A percentile compares a stretch with the other conserved stretches of the same genome.
These are phyloP conservation scores for Penicillium flavigenum DNA, from an alignment of 495 filamentous ascomycete genomes.

Conservation along the genomic window DNA sequence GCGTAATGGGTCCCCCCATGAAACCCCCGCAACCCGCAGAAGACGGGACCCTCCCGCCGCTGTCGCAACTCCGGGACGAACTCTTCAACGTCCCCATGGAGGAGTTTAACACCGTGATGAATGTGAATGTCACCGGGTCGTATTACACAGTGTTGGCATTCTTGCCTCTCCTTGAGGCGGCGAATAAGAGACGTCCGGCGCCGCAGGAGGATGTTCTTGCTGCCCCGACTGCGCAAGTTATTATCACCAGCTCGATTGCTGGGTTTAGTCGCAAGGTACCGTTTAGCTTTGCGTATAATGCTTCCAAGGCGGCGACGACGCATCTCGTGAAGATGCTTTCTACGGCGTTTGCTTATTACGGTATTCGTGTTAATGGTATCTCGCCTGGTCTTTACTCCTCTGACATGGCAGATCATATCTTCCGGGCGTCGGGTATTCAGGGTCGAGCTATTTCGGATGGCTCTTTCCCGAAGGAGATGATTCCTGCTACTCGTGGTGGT, in stretches of 20 bases:
- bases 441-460: slow-evolving; percentile 37
- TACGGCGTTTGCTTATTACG: slow-evolving; percentile 52
- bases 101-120: slow-evolving; percentile 58
- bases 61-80: slow-evolving; percentile 53
- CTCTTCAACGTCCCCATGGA: slow-evolving; percentile 52
- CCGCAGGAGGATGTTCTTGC: slow-evolving; percentile 40
- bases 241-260: slow-evolving; percentile 63
- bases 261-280: slow-evolving; percentile 56
- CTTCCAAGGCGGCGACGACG: slow-evolving; percentile 62
- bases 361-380: slow-evolving; percentile 64
- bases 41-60: slow-evolving; percentile 33
- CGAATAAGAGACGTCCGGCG: slow-evolving; percentile 51
- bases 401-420: slow-evolving; percentile 56
- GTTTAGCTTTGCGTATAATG: slow-evolving; percentile 60
- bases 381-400: slow-evolving; percentile 65
- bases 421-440: slow-evolving; percentile 17
- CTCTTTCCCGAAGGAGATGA: slow-evolving; percentile 42
- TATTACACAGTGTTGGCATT: slow-evolving; percentile 67
- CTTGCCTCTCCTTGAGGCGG: slow-evolving; percentile 58
- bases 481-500: slow-evolving; percentile 55
- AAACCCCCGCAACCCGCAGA: slow-evolving; percentile 26
- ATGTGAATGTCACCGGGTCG: slow-evolving; percentile 58
- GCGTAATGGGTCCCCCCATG: slow-evolving; percentile 56
- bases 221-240: slow-evolving; percentile 57
- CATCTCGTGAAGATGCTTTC: slow-evolving; percentile 65